Evolutionary conservation across 2,329 filamentous ascomycete genomes (phyloP), one percentile per base, ranked within the genome.

Genomic region (Ophiostoma montium): DNA sequence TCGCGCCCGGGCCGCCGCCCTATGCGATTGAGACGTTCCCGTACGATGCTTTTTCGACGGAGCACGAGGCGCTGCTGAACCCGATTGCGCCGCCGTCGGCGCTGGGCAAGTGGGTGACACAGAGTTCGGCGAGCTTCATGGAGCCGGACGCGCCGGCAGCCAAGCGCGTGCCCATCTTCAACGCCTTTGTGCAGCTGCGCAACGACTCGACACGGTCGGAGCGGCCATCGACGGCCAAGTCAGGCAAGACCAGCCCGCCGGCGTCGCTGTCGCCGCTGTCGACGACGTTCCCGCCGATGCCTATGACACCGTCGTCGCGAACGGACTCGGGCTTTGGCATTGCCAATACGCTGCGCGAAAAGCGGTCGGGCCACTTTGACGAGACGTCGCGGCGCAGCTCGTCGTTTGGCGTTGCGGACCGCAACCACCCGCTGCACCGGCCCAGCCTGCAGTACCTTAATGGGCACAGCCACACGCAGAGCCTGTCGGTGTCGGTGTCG

Each of bases 21-120:
- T 96, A 96, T 63, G 89, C 88, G 3, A 79, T 94, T 49, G 92
- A 98, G 65, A 84, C 89, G 0, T 98, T 86, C 61, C 92, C 92
- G 0, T 86, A 85, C 60, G 86, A 96, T 62, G 77, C 85, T 2
- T 95, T 94, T 61, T 84, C 87, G 18, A 88, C 85, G 0, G 92
- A 98, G 64, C 89, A 86, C 55, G 75, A 82, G 31, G 75, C 82
- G 1, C 72, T 95, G 3, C 95, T 94, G 65, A 83, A 80, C 36
- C 74, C 85, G 18, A 78, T 74, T 55, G 75, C 89, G 1, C 68
- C 76, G 6, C 73, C 78, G 9, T 85, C 84, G 47, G 84, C 82
- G 0, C 71, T 98, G 46, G 80, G 86, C 41, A 92, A 86, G 59
- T 89, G 89, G 69, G 89, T 92, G 47, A 81, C 84, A 46, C 80